phyloP scores from a whole-genome alignment of 495 filamentous ascomycete species.

The Pyronema domesticum region DNA sequence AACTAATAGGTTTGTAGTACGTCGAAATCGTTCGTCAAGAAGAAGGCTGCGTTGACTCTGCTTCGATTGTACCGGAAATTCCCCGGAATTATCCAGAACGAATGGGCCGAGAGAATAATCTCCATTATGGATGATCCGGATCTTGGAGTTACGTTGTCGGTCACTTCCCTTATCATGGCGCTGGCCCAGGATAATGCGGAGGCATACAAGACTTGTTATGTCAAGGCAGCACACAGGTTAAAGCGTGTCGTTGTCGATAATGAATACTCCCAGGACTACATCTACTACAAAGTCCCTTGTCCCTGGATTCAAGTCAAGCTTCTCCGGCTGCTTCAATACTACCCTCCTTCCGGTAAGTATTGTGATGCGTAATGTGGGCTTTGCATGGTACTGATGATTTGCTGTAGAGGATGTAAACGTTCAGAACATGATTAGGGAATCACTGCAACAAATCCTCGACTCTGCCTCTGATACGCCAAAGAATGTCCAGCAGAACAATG shows the following conservation, averaged over 20 bases:
- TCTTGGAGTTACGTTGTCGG: constrained; percentile 83
- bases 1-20: constrained; percentile 37
- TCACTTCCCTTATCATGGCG: constrained; percentile 93
- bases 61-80: constrained; percentile 90
- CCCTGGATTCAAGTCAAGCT: constrained; percentile 98
- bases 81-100: constrained; percentile 75
- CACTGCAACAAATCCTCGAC: constrained; percentile 75
- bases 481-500: constrained; percentile 99
- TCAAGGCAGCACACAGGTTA: constrained; percentile 74
- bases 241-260: constrained; percentile 80
- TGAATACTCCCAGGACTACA: constrained; percentile 71
- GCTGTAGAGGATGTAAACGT: constrained; percentile 71
- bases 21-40: constrained; percentile 96
- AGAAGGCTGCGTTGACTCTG: constrained; percentile 95
- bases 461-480: constrained; percentile 83
- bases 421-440: constrained; percentile 79
- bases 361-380: background rate
- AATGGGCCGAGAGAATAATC: constrained; percentile 96
- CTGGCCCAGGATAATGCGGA: constrained; percentile 84
- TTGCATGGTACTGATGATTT: constrained; percentile 8
- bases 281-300: constrained; percentile 97
- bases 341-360: constrained; percentile 69
- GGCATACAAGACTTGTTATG: constrained; percentile 82
- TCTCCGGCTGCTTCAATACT: constrained; percentile 81
- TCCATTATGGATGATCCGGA: constrained; percentile 95